Conservation (phyloP, 371 early-diverging fungal species). For the Batkoa obscura region DNA sequence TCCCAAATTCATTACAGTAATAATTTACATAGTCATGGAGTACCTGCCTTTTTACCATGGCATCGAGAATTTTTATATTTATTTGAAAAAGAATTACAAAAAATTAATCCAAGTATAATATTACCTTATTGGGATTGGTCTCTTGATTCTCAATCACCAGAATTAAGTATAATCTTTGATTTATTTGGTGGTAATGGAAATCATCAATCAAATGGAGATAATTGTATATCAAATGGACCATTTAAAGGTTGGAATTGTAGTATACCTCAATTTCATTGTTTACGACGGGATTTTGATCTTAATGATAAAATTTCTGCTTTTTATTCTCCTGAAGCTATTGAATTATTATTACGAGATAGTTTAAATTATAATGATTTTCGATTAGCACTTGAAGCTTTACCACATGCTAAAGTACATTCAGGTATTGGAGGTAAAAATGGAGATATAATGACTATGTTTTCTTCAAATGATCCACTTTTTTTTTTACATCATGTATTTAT, state of each 20-base stretch:
- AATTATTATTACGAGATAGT: conserved; percentile 10
- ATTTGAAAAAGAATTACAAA: conserved; percentile 14
- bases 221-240: conserved; percentile 10
- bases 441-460: conserved; percentile 15
- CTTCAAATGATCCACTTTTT: conserved; percentile 34
- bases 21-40: conserved; percentile 10
- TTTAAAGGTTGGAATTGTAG: conserved; percentile 5
- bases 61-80: conserved; percentile 16
- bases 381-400: conserved; percentile 15
- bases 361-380: conserved; percentile 16
- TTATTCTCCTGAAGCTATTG: conserved; percentile 11
- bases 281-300: conserved; percentile 10
- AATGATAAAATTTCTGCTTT: conserved; percentile 13
- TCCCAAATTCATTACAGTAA: no score
- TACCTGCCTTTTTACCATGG: conserved; percentile 18
- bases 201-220: background rate
- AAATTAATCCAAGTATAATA: conserved; percentile 15
- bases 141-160: conserved; percentile 11
- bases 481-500: conserved; percentile 31
- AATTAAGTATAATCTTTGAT: conserved; percentile 5
- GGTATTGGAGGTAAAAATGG: conserved; percentile 28
- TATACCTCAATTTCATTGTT: conserved; percentile 11
- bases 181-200: conserved; percentile 13
- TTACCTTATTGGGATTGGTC: conserved; percentile 37
- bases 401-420: conserved; percentile 24